Evolutionary conservation across 2,329 filamentous ascomycete genomes (phyloP).

Genomic region (Chrysosphaeria jannelii): DNA sequence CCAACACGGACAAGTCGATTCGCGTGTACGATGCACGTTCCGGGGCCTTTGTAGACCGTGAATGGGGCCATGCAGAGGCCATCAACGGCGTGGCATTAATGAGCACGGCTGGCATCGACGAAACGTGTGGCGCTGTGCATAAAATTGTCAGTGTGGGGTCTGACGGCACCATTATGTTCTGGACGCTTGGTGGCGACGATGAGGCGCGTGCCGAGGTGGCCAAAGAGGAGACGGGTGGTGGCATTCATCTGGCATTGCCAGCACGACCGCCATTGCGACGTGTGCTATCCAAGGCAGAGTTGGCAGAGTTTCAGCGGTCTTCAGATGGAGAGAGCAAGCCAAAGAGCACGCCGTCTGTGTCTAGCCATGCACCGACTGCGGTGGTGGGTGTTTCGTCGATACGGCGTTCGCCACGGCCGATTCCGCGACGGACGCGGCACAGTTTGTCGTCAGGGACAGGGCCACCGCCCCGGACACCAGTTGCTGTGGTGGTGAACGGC

Average conservation of each 20-base stretch:
- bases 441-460: slow-evolving; percentile 9
- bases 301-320: slow-evolving; percentile 44
- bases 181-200: slow-evolving; percentile 29
- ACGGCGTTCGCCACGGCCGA: slow-evolving; percentile 22
- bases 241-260: too few relatives aligned
- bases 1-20: slow-evolving; percentile 86
- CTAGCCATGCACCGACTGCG: not conserved
- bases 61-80: slow-evolving; percentile 87
- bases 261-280: slow-evolving; percentile 48
- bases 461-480: slow-evolving; percentile 11
- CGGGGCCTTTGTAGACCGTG: slow-evolving; percentile 51
- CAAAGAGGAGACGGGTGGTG: too few relatives aligned
- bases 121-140: slow-evolving; percentile 10
- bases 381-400: not conserved
- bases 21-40: slow-evolving; percentile 58
- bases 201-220: too few relatives aligned
- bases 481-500: slow-evolving; percentile 11
- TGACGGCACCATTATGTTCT: slow-evolving; percentile 63
- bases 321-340: slow-evolving; percentile 7
- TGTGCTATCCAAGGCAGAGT: slow-evolving; percentile 61
- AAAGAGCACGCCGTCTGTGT: too few relatives aligned
- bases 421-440: slow-evolving; percentile 21
- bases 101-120: slow-evolving; percentile 18
- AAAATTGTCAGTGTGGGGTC: slow-evolving; percentile 44
- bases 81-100: slow-evolving; percentile 61